Evolutionary conservation across 768 basidiomycete species (phyloP).

Genomic region (Rubroboletus satanas): DNA sequence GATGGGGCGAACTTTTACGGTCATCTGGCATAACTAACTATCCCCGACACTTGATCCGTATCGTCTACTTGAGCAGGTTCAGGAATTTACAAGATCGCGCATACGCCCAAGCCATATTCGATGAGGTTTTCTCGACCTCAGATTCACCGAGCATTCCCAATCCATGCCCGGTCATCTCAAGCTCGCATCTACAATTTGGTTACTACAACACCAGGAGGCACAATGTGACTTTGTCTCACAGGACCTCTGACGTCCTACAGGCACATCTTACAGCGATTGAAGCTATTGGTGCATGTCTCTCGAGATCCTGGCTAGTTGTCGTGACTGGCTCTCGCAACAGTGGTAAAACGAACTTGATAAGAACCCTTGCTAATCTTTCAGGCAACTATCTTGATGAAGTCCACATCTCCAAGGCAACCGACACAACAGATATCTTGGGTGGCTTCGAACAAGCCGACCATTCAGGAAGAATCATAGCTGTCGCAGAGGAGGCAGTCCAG

Average conservation of each 20-base stretch:
- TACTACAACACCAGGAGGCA: constrained; percentile 43
- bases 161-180: constrained; percentile 34
- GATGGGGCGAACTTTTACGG: constrained; percentile 70
- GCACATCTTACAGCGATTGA: constrained; percentile 64
- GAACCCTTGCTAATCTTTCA: constrained; percentile 62
- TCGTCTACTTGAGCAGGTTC: constrained; percentile 84
- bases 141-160: constrained; percentile 39
- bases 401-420: constrained; percentile 79
- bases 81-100: constrained; percentile 64
- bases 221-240: constrained; percentile 31
- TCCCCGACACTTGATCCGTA: constrained; percentile 62
- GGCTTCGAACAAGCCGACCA: constrained; percentile 89
- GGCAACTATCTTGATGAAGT: constrained; percentile 72
- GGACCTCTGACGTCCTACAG: constrained; percentile 54
- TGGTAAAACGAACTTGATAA: constrained; percentile 79
- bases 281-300: constrained; percentile 67
- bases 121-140: constrained; percentile 43
- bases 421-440: constrained; percentile 91
- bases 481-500: constrained; percentile 40
- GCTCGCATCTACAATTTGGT: constrained; percentile 61
- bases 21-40: constrained; percentile 33
- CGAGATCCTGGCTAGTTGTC: constrained; percentile 85
- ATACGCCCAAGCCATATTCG: constrained; percentile 50
- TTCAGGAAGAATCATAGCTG: constrained; percentile 34
- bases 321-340: constrained; percentile 67